phyloP scores from a whole-genome alignment of 805 yeast genomes.

The Schizosaccharomyces pombe region DNA sequence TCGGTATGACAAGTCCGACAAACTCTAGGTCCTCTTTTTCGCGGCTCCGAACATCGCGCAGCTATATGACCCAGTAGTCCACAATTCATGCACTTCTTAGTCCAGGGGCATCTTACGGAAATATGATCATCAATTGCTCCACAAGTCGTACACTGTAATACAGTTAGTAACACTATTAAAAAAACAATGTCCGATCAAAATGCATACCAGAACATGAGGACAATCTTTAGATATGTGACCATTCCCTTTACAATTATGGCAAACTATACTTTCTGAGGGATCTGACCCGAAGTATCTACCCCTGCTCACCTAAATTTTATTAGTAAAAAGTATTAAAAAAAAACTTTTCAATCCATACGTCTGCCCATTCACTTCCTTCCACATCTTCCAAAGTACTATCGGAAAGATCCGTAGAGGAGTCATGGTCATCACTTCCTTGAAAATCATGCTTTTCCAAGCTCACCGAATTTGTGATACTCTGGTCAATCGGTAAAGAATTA shows the following conservation, averaged over 20 bases:
- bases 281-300: neutral
- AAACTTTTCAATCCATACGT: neutral
- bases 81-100: neutral
- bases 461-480: neutral
- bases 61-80: neutral
- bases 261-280: neutral
- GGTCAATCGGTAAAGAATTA: neutral
- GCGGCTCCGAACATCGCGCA: neutral
- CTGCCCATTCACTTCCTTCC: neutral
- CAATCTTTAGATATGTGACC: neutral
- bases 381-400: neutral
- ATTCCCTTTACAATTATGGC: conserved; percentile 1
- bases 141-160: neutral
- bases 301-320: neutral
- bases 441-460: neutral
- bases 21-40: neutral
- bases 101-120: neutral
- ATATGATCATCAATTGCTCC: conserved; percentile 2
- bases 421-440: neutral
- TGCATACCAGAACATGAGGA: neutral
- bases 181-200: neutral
- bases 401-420: neutral
- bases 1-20: neutral
- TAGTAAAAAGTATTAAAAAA: neutral
- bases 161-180: too few relatives aligned